These are phyloP conservation scores for Juglanconis sp. DNA, from an alignment of 2,329 filamentous ascomycete genomes.

Conservation along the genomic window DNA sequence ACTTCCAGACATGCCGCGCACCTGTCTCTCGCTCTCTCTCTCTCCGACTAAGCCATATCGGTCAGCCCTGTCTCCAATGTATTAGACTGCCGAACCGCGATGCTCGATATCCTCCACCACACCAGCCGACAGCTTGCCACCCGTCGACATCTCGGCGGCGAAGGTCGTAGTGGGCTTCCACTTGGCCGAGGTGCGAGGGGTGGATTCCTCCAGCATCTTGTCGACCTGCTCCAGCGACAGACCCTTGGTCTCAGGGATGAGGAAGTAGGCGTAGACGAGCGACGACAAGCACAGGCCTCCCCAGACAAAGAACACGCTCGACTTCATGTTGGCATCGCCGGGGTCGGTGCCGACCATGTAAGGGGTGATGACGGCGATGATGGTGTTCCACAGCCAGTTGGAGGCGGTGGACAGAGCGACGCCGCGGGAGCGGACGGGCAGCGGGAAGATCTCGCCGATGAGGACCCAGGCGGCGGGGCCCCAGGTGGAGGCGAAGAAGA, in stretches of 20 bases:
- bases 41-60: background rate
- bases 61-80: background rate
- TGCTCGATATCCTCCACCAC: conserved; percentile 27
- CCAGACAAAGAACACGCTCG: conserved; percentile 75
- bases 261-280: conserved; percentile 67
- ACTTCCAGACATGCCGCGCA: background rate
- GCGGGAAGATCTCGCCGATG: conserved; percentile 86
- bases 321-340: conserved; percentile 56
- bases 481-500: conserved; percentile 89
- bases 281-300: conserved; percentile 61
- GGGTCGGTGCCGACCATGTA: conserved; percentile 61
- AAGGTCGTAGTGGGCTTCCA: conserved; percentile 74
- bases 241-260: conserved; percentile 72
- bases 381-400: conserved; percentile 90
- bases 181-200: conserved; percentile 69
- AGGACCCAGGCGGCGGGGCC: conserved; percentile 78
- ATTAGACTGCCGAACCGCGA: conserved; percentile 30
- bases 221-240: conserved; percentile 77
- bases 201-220: conserved; percentile 86
- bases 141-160: conserved; percentile 36
- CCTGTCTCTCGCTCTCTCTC: conserved; percentile 3
- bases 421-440: conserved; percentile 84
- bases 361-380: conserved; percentile 68
- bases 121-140: conserved; percentile 24
- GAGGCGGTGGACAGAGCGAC: conserved; percentile 82